A percentile compares a stretch with the other conserved stretches of the same genome.
phyloP scores from a whole-genome alignment of 1,139 yeast species.

The Blastobotrys arbuscula region DNA sequence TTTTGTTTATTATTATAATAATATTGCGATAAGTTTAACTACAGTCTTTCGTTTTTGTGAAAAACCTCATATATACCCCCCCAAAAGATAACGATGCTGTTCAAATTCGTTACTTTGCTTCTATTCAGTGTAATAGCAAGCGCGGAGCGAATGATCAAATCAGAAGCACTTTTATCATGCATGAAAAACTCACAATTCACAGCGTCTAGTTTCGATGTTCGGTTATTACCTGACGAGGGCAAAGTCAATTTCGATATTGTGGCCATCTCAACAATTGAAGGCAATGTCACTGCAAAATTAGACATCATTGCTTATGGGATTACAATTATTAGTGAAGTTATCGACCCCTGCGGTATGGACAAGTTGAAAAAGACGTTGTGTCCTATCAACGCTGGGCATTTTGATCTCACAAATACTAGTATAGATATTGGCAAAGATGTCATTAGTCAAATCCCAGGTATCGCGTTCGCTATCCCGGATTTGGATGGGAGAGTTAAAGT shows the following conservation, averaged over 20 bases:
- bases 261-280: slow-evolving; percentile 76
- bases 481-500: slow-evolving; percentile 88
- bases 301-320: slow-evolving; percentile 83
- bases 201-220: slow-evolving; percentile 78
- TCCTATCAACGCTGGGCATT: slow-evolving; percentile 83
- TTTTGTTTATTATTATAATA: neutral
- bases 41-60: neutral
- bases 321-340: slow-evolving; percentile 47
- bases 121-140: slow-evolving; percentile 8
- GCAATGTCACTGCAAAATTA: slow-evolving; percentile 61
- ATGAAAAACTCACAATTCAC: slow-evolving; percentile 87
- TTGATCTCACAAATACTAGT: slow-evolving; percentile 59
- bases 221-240: slow-evolving; percentile 57
- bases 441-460: slow-evolving; percentile 57
- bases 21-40: neutral
- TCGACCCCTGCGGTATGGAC: slow-evolving; percentile 52
- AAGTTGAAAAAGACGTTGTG: slow-evolving; percentile 51
- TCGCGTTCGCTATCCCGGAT: slow-evolving; percentile 90
- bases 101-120: neutral
- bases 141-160: slow-evolving; percentile 35
- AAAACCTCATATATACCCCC: neutral
- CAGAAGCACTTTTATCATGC: slow-evolving; percentile 84
- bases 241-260: slow-evolving; percentile 62
- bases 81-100: neutral
- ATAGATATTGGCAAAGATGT: slow-evolving; percentile 34